These are phyloP conservation scores for Rubus parviflorus DNA, from an alignment of 306 rosid genomes.

Conservation along the genomic window DNA sequence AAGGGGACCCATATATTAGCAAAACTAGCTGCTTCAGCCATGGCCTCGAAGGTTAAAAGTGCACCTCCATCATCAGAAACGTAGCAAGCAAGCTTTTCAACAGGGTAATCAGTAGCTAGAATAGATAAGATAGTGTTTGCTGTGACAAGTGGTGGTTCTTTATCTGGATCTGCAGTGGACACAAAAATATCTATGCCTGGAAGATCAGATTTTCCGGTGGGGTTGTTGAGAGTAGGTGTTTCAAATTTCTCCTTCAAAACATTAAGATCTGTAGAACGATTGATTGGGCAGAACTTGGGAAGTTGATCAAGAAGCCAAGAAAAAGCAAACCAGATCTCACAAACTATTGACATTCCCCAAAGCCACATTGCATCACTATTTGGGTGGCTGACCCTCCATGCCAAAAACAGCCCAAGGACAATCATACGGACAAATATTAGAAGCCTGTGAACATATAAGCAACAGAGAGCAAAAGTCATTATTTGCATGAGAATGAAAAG, in stretches of 20 bases:
- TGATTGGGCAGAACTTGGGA: conserved; percentile 83
- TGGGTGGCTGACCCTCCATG: conserved; percentile 73
- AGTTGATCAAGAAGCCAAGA: conserved; percentile 97
- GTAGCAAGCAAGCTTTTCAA: conserved; percentile 94
- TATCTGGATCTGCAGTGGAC: conserved; percentile 97
- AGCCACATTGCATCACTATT: conserved; percentile 87
- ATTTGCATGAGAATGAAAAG: conserved; percentile 9
- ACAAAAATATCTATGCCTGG: conserved; percentile 93
- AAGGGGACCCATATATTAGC: conserved; percentile 90
- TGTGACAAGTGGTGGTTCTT: conserved; percentile 97
- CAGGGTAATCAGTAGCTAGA: conserved; percentile 91
- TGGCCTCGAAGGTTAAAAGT: conserved; percentile 93
- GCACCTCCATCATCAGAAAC: conserved; percentile 99
- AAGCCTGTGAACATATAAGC: conserved; percentile 58
- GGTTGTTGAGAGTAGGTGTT: conserved; percentile 61
- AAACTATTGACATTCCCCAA: conserved; percentile 95
- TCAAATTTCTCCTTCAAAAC: conserved; percentile 91
- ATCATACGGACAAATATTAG: conserved; percentile 65
- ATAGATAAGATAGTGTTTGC: conserved; percentile 91
- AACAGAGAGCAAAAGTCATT: conserved; percentile 17
- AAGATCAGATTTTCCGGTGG: conserved; percentile 92
- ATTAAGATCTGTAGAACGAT: conserved; percentile 82
- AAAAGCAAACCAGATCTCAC: conserved; percentile 97
- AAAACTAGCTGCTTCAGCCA: conserved; percentile 99
- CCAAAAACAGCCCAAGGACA: conserved; percentile 65